A percentile compares a stretch with the other conserved stretches of the same genome.
These are phyloP conservation scores for Starmera stellimalicola DNA, from an alignment of 1,139 yeast genomes.

Conservation along the genomic window DNA sequence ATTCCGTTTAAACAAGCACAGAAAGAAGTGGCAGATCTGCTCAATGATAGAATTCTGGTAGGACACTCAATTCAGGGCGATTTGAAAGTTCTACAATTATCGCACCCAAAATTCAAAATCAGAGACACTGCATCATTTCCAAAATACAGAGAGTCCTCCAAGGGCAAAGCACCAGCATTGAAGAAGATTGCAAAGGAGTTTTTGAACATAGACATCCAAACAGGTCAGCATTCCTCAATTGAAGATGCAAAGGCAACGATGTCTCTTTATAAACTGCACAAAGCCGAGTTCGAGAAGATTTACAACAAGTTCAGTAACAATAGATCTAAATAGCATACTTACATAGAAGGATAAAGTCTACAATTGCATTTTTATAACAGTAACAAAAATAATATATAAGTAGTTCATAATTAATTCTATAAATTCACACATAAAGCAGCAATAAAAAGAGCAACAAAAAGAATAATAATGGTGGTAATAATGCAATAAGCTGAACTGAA, in stretches of 20 bases:
- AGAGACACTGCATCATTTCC: constrained; percentile 68
- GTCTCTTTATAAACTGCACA: constrained; percentile 59
- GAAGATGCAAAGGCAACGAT: constrained; percentile 88
- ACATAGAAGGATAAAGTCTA: background rate
- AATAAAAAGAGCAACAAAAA: background rate
- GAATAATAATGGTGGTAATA: background rate
- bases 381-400: background rate
- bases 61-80: constrained; percentile 88
- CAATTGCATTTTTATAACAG: background rate
- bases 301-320: constrained; percentile 8
- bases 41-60: constrained; percentile 50
- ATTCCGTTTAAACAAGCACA: constrained; percentile 61
- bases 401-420: too few relatives aligned
- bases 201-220: constrained; percentile 57
- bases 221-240: constrained; percentile 74
- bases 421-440: too few relatives aligned
- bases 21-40: constrained; percentile 34
- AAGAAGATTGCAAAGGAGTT: constrained; percentile 54
- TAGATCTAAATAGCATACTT: background rate
- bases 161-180: constrained; percentile 65
- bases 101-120: constrained; percentile 55
- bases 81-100: constrained; percentile 51
- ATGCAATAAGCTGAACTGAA: background rate
- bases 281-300: constrained; percentile 47
- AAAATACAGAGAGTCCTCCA: constrained; percentile 48